These are phyloP conservation scores for Colletotrichum sp. DNA, from an alignment of 2,329 filamentous ascomycete species.

Conservation along the genomic window DNA sequence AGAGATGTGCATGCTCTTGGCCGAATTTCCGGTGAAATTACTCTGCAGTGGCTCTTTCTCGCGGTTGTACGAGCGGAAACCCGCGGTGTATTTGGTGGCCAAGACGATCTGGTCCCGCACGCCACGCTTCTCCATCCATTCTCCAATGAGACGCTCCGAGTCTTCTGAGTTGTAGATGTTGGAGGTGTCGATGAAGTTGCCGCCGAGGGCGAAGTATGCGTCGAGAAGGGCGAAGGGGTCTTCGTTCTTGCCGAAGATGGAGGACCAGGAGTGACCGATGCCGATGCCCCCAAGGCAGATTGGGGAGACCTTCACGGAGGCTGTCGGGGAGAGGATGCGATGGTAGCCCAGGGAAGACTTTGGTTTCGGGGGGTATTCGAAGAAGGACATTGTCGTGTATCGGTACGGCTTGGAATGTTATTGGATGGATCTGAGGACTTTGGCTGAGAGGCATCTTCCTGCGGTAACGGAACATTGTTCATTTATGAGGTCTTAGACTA, in stretches of 20 bases:
- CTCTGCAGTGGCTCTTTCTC: conserved; percentile 39
- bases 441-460: background rate
- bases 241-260: conserved; percentile 30
- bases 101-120: conserved; percentile 59
- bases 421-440: background rate
- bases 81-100: conserved; percentile 60
- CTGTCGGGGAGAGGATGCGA: conserved; percentile 24
- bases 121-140: conserved; percentile 54
- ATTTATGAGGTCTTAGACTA: background rate
- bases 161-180: conserved; percentile 62
- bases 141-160: conserved; percentile 62
- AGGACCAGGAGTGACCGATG: conserved; percentile 25
- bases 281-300: conserved; percentile 28
- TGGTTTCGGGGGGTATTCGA: conserved; percentile 9
- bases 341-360: conserved; percentile 24
- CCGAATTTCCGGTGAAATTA: conserved; percentile 49
- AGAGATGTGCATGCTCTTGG: conserved; percentile 42
- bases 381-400: background rate
- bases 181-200: conserved; percentile 72
- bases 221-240: conserved; percentile 61
- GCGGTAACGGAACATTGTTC: rapidly evolving
- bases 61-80: conserved; percentile 41
- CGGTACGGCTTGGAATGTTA: background rate
- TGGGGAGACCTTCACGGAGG: conserved; percentile 26
- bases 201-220: conserved; percentile 58